phyloP scores from a whole-genome alignment of 2,329 filamentous ascomycete genomes.

The Bipolaris zeicola region DNA sequence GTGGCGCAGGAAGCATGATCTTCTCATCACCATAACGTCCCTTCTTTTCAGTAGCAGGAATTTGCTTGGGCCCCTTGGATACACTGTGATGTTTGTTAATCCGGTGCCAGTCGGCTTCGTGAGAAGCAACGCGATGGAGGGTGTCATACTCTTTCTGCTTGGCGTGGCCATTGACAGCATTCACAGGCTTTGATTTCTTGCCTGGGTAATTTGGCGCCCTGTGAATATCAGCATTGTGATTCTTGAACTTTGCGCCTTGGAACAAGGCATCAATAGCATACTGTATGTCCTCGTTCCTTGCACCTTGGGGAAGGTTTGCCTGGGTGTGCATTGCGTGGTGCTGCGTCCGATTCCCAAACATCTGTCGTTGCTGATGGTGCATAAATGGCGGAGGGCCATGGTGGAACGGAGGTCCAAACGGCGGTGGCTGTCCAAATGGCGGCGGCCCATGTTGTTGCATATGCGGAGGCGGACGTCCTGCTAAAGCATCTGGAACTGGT shows the following conservation, averaged over 20 bases:
- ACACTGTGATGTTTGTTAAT: constrained; percentile 33
- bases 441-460: constrained; percentile 11
- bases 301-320: constrained; percentile 13
- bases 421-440: constrained; percentile 7
- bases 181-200: constrained; percentile 21
- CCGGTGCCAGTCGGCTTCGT: constrained; percentile 8
- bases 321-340: constrained; percentile 23
- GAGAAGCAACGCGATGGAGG: constrained; percentile 14
- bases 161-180: constrained; percentile 17
- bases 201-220: constrained; percentile 25
- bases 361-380: constrained; percentile 12
- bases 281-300: constrained; percentile 26
- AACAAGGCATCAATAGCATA: constrained; percentile 26
- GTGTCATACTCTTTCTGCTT: constrained; percentile 28
- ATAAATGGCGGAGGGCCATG: constrained; percentile 3
- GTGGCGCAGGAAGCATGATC: constrained; percentile 58
- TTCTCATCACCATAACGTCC: constrained; percentile 31
- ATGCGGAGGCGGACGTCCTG: constrained; percentile 6
- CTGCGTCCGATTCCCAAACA: constrained; percentile 20
- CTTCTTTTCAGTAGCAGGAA: constrained; percentile 15
- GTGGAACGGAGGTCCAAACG: constrained; percentile 10
- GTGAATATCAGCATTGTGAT: constrained; percentile 19
- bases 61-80: constrained; percentile 5
- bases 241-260: constrained; percentile 16
- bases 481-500: constrained; percentile 4